Base-by-base conservation (phyloP, 805 yeast genomes). In the Metschnikowia gelsemii region DNA sequence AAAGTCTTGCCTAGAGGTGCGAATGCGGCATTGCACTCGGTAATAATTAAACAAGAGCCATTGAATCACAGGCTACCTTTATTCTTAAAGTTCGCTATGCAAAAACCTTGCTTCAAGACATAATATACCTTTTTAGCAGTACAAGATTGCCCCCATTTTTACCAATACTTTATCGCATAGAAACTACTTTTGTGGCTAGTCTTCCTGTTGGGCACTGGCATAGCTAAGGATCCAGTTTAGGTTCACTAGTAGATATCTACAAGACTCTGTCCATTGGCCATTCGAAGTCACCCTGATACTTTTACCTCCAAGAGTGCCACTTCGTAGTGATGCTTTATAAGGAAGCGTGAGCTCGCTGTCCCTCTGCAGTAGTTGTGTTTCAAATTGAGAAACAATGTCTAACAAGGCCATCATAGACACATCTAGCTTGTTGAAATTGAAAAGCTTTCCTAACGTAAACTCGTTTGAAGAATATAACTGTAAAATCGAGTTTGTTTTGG, bases 221-320 rank as follows among this genome's bases (percentile, higher is more conserved):
- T 82, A 88, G 3, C 90, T 83, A 41, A 90, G 64, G 6, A 91
- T 73, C 96, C 96, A 91, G 56, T 87, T 88, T 22, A 70, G 45
- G 47, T 91, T 79, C 0, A 93, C 86, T 35, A 90, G 64, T 9
- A 91, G 67, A 56, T 80, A 85, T 54, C 85, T 84, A 63, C 96
- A 89, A 1, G 95, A 91, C 19, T 83, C 78, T 0, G 96, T 87
- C 98, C 98, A 90, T 47, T 84, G 87, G 32, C 79, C 79, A 57
- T 82, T 83, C 2, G 86, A 75, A 1, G 86, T 78, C 1, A 87
- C 73, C 34, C 81, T 69, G n/a, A 91, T 82, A 36, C 86, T 78
- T 42, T 79, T 75, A 1, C 87, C 89, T 1, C 93, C 95, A 25
- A 91, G 83, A 38, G 75, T 75, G 47, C 85, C 96, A 7, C 72